These are phyloP conservation scores for Rhododendron griersonianum DNA, from an alignment of 148 eudicot species.

Conservation along the genomic window DNA sequence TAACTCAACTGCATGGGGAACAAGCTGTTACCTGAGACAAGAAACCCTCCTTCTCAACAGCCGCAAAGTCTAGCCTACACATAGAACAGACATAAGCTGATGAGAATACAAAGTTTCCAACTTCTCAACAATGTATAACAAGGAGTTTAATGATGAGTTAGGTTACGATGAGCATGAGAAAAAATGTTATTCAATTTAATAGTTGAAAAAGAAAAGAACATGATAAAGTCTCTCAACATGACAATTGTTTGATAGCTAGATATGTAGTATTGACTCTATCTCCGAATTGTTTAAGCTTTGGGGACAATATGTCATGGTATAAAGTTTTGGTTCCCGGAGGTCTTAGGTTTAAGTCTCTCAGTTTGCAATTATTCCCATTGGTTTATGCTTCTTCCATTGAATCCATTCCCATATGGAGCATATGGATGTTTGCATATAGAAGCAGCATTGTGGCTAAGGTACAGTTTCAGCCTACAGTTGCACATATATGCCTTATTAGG, in stretches of 20 bases:
- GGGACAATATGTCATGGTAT: too few relatives aligned
- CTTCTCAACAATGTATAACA: constrained; percentile 1
- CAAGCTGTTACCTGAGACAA: constrained; percentile 56
- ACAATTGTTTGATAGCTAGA: not conserved
- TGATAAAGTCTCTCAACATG: not conserved
- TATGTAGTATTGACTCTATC: not conserved
- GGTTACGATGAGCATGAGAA: not conserved
- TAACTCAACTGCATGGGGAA: too few relatives aligned
- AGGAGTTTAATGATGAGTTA: not conserved
- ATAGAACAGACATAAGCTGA: constrained; percentile 12
- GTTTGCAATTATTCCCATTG: not conserved
- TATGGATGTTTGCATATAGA: not conserved
- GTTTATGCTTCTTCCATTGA: not conserved
- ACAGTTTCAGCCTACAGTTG: not conserved
- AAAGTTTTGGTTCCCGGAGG: not conserved
- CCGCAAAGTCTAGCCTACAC: constrained; percentile 77
- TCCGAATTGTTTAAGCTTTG: not conserved
- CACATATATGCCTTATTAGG: not conserved
- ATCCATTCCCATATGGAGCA: not conserved
- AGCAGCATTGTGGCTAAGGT: not conserved
- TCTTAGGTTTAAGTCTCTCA: not conserved
- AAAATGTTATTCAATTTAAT: not conserved
- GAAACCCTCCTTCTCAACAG: constrained; percentile 73
- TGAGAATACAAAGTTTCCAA: constrained; percentile 1
- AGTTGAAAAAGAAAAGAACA: not conserved